Conservation (phyloP, 1,284 basidiomycete species). For the Ganoderma leucocontextum region DNA sequence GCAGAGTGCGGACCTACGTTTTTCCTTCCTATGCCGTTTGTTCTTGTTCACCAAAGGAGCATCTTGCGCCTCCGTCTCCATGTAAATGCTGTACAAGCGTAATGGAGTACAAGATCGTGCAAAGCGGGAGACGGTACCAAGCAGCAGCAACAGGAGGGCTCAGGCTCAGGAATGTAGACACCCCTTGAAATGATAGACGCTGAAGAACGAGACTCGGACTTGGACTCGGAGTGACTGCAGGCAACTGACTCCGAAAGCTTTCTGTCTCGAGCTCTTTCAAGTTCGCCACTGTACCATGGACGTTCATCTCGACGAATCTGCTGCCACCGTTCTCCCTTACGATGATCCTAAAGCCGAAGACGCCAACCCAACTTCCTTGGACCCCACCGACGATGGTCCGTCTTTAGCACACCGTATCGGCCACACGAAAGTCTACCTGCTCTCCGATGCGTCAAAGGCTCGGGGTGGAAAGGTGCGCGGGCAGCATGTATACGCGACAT, state of each 20-base stretch:
- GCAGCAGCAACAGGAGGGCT: too few relatives aligned
- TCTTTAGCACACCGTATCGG: conserved; percentile 71
- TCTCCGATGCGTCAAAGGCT: conserved; percentile 64
- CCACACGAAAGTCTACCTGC: conserved; percentile 71
- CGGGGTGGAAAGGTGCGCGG: conserved; percentile 76
- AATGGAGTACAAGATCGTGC: neutral
- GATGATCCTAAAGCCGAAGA: conserved; percentile 51
- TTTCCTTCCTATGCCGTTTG: conserved; percentile 90
- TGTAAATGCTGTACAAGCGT: conserved; percentile 33
- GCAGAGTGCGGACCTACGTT: conserved; percentile 64
- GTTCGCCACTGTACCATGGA: conserved; percentile 45
- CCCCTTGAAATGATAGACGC: neutral
- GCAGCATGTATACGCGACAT: conserved; percentile 46
- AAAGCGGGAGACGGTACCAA: neutral
- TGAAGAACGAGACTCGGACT: neutral
- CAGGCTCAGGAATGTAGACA: too few relatives aligned
- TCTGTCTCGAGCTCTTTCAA: neutral
- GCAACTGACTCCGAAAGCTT: neutral
- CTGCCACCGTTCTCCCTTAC: conserved; percentile 49
- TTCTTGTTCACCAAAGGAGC: conserved; percentile 74
- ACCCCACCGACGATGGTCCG: conserved; percentile 29
- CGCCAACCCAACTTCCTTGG: conserved; percentile 51
- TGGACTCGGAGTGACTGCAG: too few relatives aligned
- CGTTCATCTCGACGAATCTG: conserved; percentile 35
- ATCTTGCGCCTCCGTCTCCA: conserved; percentile 53